A percentile compares a stretch with the other conserved stretches of the same genome.
phyloP scores from a whole-genome alignment of 805 yeast genomes.

The Nakazawaea ernobii region DNA sequence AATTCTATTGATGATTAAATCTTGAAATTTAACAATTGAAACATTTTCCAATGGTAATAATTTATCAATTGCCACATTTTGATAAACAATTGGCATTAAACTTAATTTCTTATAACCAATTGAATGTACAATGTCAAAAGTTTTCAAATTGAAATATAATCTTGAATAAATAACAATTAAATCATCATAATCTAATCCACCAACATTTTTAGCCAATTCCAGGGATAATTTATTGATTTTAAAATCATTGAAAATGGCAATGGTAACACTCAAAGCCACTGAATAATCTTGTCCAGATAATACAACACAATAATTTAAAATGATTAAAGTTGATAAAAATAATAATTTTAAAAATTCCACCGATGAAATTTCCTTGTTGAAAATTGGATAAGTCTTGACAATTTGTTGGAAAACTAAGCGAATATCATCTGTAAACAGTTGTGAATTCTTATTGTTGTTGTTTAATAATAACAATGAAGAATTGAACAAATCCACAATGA shows the following conservation, averaged over 20 bases:
- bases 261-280: slow-evolving; percentile 47
- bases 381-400: slow-evolving; percentile 29
- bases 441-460: slow-evolving; percentile 16
- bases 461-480: slow-evolving; percentile 33
- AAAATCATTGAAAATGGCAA: slow-evolving; percentile 54
- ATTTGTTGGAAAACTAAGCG: slow-evolving; percentile 30
- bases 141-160: slow-evolving; percentile 39
- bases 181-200: slow-evolving; percentile 8
- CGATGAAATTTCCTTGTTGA: slow-evolving; percentile 21
- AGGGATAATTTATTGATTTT: slow-evolving; percentile 37
- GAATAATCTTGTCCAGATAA: slow-evolving; percentile 58
- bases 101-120: slow-evolving; percentile 29
- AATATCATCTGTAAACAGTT: slow-evolving; percentile 26
- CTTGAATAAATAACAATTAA: slow-evolving; percentile 21
- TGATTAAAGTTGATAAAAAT: slow-evolving; percentile 31
- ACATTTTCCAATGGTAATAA: slow-evolving; percentile 10
- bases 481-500: slow-evolving; percentile 35
- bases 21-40: not conserved
- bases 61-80: slow-evolving; percentile 17
- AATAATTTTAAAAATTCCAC: slow-evolving; percentile 23
- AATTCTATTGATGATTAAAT: slow-evolving; percentile 1
- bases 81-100: not conserved
- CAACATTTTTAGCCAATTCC: slow-evolving; percentile 14
- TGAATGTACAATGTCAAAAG: slow-evolving; percentile 48
- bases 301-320: slow-evolving; percentile 50